These are phyloP conservation scores for Podospora didyma DNA, from an alignment of 495 filamentous ascomycete species.

Conservation along the genomic window DNA sequence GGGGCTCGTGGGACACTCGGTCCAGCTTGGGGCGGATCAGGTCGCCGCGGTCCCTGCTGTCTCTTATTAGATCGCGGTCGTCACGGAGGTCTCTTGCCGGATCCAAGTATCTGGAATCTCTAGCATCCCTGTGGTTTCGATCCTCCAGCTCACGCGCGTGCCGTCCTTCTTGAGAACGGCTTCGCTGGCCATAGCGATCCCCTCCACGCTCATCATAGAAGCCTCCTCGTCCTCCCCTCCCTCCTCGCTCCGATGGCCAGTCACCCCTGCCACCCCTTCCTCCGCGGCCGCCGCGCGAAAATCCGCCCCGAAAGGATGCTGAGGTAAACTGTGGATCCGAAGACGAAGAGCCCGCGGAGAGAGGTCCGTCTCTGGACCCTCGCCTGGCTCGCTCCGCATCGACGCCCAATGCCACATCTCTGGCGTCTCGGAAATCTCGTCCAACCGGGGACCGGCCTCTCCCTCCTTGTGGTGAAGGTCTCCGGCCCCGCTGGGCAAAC, in stretches of 20 bases:
- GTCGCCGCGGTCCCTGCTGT: constrained; percentile 34
- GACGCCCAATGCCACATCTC: constrained; percentile 40
- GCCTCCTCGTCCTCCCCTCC: constrained; percentile 45
- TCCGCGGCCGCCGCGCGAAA: constrained; percentile 42
- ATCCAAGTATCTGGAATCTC: constrained; percentile 37
- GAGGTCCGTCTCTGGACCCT: constrained; percentile 54
- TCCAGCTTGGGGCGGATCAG: constrained; percentile 40
- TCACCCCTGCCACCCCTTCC: constrained; percentile 60
- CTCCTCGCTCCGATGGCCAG: constrained; percentile 53
- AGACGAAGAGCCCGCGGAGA: constrained; percentile 64
- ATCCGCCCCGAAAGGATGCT: constrained; percentile 52
- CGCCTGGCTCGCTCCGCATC: constrained; percentile 49
- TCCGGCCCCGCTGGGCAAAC: constrained; percentile 37
- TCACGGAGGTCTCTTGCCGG: constrained; percentile 50
- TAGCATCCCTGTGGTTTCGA: constrained; percentile 41
- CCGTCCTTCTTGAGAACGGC: constrained; percentile 66
- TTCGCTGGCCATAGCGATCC: constrained; percentile 53
- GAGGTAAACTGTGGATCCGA: constrained; percentile 58
- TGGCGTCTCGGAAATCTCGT: constrained; percentile 23
- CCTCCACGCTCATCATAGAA: constrained; percentile 60
- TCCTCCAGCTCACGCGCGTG: constrained; percentile 49
- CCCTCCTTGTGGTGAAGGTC: constrained; percentile 42
- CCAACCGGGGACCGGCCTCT: constrained; percentile 35
- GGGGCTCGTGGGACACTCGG: constrained; percentile 41
- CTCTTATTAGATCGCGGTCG: constrained; percentile 49